These are phyloP conservation scores for Dipteronia sinensis DNA, from an alignment of 345 rosid genomes.

Conservation along the genomic window DNA sequence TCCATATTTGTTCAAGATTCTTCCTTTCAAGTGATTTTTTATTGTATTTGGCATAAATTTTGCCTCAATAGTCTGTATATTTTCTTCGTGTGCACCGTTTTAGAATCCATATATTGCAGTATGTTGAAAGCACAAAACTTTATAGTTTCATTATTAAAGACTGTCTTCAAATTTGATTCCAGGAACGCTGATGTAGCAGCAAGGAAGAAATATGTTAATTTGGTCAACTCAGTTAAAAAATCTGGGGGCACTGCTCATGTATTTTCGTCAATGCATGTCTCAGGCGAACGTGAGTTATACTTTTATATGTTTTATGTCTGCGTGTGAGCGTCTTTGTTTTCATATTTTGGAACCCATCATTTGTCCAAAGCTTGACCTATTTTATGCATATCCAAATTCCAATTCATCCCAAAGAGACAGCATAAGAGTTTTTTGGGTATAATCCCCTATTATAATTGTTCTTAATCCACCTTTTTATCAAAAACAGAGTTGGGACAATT, in stretches of 20 bases:
- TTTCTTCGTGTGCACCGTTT: background rate
- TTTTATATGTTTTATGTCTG: background rate
- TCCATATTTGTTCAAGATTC: background rate
- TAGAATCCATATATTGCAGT: background rate
- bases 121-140: background rate
- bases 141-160: background rate
- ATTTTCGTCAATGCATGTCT: conserved; percentile 93
- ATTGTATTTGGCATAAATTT: background rate
- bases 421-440: background rate
- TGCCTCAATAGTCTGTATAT: background rate
- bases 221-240: conserved; percentile 75
- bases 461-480: background rate
- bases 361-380: no score
- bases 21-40: background rate
- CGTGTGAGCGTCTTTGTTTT: background rate
- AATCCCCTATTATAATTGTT: background rate
- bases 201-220: conserved; percentile 65
- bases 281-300: conserved; percentile 84
- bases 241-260: conserved; percentile 77
- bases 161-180: conserved; percentile 11
- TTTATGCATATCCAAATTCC: no score
- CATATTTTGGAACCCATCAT: no score
- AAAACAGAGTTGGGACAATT: conserved; percentile 72
- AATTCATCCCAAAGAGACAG: no score
- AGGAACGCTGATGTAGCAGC: conserved; percentile 76